A percentile compares a stretch with the other conserved stretches of the same genome.
Conservation (phyloP, 768 basidiomycete species). For the Paxillus involutus region DNA sequence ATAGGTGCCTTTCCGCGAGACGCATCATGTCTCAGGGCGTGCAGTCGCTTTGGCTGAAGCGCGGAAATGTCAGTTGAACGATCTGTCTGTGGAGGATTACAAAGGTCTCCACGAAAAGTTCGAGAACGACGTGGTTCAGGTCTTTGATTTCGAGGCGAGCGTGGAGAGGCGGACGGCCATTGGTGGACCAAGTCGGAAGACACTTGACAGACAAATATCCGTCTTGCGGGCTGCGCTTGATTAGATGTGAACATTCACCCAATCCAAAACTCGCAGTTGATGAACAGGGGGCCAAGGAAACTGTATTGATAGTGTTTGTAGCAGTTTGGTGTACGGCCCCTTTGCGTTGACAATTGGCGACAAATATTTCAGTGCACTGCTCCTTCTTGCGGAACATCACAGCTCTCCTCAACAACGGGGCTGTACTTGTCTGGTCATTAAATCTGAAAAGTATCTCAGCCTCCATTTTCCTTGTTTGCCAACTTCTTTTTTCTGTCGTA, state of each 20-base stretch:
- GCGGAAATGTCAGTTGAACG: conserved; percentile 75
- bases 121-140: conserved; percentile 71
- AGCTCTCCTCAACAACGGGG: neutral
- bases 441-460: neutral
- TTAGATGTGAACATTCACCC: conserved; percentile 14
- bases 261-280: neutral
- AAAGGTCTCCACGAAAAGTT: conserved; percentile 75
- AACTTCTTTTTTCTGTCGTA: conserved; percentile 16
- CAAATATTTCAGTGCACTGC: neutral
- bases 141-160: conserved; percentile 95
- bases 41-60: conserved; percentile 94
- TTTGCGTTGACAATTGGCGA: neutral
- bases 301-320: conserved; percentile 2
- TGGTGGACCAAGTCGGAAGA: conserved; percentile 84
- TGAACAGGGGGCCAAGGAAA: neutral
- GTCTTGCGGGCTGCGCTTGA: conserved; percentile 64
- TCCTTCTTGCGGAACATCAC: neutral
- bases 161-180: conserved; percentile 92
- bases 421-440: neutral
- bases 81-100: conserved; percentile 79
- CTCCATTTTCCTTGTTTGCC: neutral
- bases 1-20: conserved; percentile 97
- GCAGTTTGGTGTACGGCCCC: conserved; percentile 1
- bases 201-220: conserved; percentile 83
- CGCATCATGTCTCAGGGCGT: conserved; percentile 96